Base-by-base conservation (phyloP, 129 eudicot genomes). In the Glebionis coronaria region DNA sequence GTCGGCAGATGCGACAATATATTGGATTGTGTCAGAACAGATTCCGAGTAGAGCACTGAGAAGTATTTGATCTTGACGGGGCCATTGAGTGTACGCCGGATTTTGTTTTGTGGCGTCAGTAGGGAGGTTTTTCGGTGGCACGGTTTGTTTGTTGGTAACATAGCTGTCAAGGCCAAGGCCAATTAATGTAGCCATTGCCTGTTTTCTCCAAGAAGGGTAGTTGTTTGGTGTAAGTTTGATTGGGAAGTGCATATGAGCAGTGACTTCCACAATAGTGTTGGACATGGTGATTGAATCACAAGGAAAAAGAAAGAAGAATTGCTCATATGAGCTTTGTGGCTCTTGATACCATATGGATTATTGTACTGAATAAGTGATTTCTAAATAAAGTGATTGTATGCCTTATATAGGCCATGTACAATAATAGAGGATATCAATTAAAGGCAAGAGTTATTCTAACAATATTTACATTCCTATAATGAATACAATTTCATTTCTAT, bases 201-300 rank as follows among this genome's bases (percentile, higher is more conserved):
- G 70, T 25, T 65, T 65, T 1, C 70, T 6, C 70, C 57, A 47
- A 23, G 7, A 11, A 6, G 69, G 57, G 9, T 13, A 65, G 10
- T 65, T 65, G 42, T 20, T 25, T 18, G 70, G 29, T 4, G 70
- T 65, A 7, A 65, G 70, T 65, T 65, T 65, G 19, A 47, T 65
- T 4, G 57, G 58, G 9, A 65, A 65, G 10, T 65, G 70, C 4
- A 44, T 45, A 2, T 46, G 70, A 1, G 56, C 35, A 3, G 57
- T 65, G 14, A 64, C 56, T 21, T 64, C 69, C 12, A 45, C 20
- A 4, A 46, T 13, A 11, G 20, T 15, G 23, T 19, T 21, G 3
- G 57, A 21, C 69, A 63, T 63, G 68, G 18, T 58, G 66, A 46
- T 46, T 46, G 51, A 10, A 46, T 46, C 1, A 2, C 1, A 23